A percentile compares a stretch with the other conserved stretches of the same genome.
Conservation (phyloP, 2,329 filamentous ascomycete species). For the Scolecobasidium constrictum region DNA sequence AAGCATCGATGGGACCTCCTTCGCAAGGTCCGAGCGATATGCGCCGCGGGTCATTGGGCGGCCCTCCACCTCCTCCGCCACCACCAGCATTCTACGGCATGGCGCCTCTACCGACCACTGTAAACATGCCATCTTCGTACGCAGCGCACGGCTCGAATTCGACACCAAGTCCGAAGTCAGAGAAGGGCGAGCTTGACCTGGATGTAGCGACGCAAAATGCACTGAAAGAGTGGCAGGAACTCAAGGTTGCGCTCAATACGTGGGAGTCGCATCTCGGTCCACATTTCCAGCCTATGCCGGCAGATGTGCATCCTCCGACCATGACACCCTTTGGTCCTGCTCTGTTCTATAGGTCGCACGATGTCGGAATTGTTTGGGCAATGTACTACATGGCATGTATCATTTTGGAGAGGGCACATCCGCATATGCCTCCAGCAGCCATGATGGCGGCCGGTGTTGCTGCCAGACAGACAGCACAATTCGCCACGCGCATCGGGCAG, state of each 20-base stretch:
- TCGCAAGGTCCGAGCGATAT: slow-evolving; percentile 11
- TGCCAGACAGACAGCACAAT: slow-evolving; percentile 57
- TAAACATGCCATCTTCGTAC: slow-evolving; percentile 33
- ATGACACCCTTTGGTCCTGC: slow-evolving; percentile 72
- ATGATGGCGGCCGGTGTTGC: slow-evolving; percentile 77
- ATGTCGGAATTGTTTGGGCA: slow-evolving; percentile 80
- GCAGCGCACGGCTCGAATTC: slow-evolving; percentile 10
- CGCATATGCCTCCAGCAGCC: slow-evolving; percentile 80
- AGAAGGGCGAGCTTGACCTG: slow-evolving; percentile 41
- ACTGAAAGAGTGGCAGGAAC: slow-evolving; percentile 65
- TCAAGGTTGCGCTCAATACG: slow-evolving; percentile 58
- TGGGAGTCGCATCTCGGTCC: slow-evolving; percentile 57
- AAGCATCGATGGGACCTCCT: slow-evolving; percentile 1
- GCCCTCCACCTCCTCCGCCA: slow-evolving; percentile 10
- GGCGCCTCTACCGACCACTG: slow-evolving; percentile 29
- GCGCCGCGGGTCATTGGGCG: slow-evolving; percentile 4
- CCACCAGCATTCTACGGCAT: slow-evolving; percentile 38
- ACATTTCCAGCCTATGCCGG: slow-evolving; percentile 63
- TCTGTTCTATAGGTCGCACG: slow-evolving; percentile 72
- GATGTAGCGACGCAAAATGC: slow-evolving; percentile 58
- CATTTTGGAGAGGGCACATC: slow-evolving; percentile 70
- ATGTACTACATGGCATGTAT: slow-evolving; percentile 81
- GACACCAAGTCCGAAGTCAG: slow-evolving; percentile 8
- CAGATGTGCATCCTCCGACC: slow-evolving; percentile 52
- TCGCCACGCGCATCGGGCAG: slow-evolving; percentile 65